Percentiles rank a stretch among this genome's conserved stretches.
phyloP scores from a whole-genome alignment of 2,329 filamentous ascomycete genomes.

The Coniochaeta ligniaria region DNA sequence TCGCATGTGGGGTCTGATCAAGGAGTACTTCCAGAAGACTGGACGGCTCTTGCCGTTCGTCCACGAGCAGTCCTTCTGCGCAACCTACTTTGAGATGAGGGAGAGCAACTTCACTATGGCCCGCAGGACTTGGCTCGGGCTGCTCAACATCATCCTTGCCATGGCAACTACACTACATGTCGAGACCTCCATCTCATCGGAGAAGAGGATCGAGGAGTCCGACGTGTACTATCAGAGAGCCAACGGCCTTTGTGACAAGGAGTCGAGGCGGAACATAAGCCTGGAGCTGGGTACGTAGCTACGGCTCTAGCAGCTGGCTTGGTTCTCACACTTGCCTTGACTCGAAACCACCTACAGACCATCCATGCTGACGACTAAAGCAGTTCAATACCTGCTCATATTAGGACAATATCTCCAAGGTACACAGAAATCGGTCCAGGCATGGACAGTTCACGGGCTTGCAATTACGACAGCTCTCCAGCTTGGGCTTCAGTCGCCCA shows the following conservation, averaged over 20 bases:
- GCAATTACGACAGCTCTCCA: conserved; percentile 42
- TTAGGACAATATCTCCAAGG: conserved; percentile 46
- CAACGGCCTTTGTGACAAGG: conserved; percentile 31
- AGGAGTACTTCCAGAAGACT: conserved; percentile 12
- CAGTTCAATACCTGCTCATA: conserved; percentile 42
- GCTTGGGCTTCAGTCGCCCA: conserved; percentile 40
- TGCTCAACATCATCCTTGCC: conserved; percentile 42
- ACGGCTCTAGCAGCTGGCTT: too few relatives aligned
- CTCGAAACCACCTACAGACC: too few relatives aligned
- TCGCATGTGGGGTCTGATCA: conserved; percentile 8
- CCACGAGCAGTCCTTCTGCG: conserved; percentile 10
- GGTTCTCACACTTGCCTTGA: too few relatives aligned
- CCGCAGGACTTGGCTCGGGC: conserved; percentile 40
- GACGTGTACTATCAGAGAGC: conserved; percentile 38
- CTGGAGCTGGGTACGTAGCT: conserved; percentile 24
- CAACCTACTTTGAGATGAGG: conserved; percentile 9
- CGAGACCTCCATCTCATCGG: conserved; percentile 19
- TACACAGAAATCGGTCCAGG: conserved; percentile 42
- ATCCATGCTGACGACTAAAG: too few relatives aligned
- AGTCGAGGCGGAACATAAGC: conserved; percentile 31
- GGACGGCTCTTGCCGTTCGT: conserved; percentile 14
- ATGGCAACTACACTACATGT: conserved; percentile 32
- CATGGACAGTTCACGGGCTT: conserved; percentile 47
- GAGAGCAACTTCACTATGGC: conserved; percentile 20
- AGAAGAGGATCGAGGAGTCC: conserved; percentile 28